Evolutionary conservation across 768 basidiomycete species (phyloP).

Genomic region (Pisolithus microcarpus): DNA sequence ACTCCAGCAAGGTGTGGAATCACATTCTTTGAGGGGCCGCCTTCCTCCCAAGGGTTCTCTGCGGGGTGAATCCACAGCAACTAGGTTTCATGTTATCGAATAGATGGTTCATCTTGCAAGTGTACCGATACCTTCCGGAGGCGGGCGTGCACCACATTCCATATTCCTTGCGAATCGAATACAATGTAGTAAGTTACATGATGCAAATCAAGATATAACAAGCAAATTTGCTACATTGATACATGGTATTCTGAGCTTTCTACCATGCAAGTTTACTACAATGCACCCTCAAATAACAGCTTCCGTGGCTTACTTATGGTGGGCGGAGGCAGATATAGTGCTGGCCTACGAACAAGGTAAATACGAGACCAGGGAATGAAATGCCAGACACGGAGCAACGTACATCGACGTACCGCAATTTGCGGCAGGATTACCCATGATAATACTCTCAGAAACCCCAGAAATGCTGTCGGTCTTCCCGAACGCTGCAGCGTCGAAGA

Average conservation of each 20-base stretch:
- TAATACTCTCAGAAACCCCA: constrained; percentile 98
- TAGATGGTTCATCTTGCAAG: background rate
- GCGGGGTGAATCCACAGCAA: constrained; percentile 18
- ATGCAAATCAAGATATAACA: too few species aligned
- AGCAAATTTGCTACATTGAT: background rate
- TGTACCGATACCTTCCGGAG: too few species aligned
- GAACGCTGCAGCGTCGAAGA: constrained; percentile 95
- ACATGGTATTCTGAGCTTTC: background rate
- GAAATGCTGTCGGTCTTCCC: constrained; percentile 93
- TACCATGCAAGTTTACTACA: constrained; percentile 6
- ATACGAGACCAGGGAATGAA: constrained; percentile 3
- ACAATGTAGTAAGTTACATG: too few species aligned
- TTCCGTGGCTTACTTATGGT: constrained; percentile 29
- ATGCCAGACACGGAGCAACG: constrained; percentile 17
- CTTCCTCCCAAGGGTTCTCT: constrained; percentile 19
- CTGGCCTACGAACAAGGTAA: constrained; percentile 22
- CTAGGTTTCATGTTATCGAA: background rate
- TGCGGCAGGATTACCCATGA: constrained; percentile 96
- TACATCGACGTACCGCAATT: constrained; percentile 94
- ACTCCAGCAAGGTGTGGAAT: background rate
- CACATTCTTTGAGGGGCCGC: constrained; percentile 11
- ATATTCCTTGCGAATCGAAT: too few species aligned
- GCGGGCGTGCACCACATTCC: too few species aligned
- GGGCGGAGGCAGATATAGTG: constrained; percentile 27
- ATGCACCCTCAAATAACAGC: constrained; percentile 29